A percentile compares a stretch with the other conserved stretches of the same genome.
These are phyloP conservation scores for Malus hybrid DNA, from an alignment of 331 rosid genomes.

Conservation along the genomic window DNA sequence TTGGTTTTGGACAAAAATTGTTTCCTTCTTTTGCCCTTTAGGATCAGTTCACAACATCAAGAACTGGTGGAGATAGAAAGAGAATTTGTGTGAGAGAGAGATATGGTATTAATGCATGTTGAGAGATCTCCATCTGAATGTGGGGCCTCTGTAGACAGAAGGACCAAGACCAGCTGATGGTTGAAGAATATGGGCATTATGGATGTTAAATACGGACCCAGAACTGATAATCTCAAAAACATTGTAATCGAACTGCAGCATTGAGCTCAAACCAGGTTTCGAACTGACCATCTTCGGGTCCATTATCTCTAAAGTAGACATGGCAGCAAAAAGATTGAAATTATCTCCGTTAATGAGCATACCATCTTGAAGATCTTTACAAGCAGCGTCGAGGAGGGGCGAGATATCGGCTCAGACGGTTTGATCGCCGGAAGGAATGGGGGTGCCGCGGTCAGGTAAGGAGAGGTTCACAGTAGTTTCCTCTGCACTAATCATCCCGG, in stretches of 20 bases:
- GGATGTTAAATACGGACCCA: conserved; percentile 36
- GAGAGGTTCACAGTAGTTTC: conserved; percentile 19
- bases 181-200: conserved; percentile 36
- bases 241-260: conserved; percentile 67
- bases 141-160: background rate
- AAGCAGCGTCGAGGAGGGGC: conserved; percentile 77
- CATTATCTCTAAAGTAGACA: conserved; percentile 98
- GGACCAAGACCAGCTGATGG: conserved; percentile 25
- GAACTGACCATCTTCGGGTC: conserved; percentile 79
- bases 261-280: conserved; percentile 51
- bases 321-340: conserved; percentile 90
- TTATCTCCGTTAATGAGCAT: conserved; percentile 88
- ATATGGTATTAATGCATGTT: too few relatives aligned
- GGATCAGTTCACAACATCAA: too few relatives aligned
- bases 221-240: conserved; percentile 20
- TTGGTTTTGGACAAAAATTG: too few relatives aligned
- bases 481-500: conserved; percentile 21
- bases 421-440: conserved; percentile 70
- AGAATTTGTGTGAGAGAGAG: too few relatives aligned
- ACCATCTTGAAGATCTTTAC: conserved; percentile 85
- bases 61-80: too few relatives aligned
- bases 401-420: conserved; percentile 83
- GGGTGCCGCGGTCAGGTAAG: conserved; percentile 20
- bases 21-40: too few relatives aligned
- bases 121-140: too few relatives aligned